These are phyloP conservation scores for Mycena chlorophos DNA, from an alignment of 768 basidiomycete genomes.

Conservation along the genomic window DNA sequence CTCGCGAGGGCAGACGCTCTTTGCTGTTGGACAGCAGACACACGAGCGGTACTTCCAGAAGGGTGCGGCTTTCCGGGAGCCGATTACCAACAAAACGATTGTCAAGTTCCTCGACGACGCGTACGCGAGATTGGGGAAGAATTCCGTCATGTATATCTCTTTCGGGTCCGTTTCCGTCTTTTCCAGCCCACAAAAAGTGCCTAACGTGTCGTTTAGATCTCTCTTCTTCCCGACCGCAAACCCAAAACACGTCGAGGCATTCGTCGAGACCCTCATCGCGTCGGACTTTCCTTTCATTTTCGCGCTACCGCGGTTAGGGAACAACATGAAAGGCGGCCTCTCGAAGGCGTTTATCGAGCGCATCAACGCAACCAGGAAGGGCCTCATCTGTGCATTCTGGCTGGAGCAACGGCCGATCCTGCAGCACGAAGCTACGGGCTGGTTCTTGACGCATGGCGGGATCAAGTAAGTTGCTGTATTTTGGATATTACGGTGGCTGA, in stretches of 20 bases:
- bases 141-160: conserved; percentile 15
- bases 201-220: background rate
- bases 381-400: conserved; percentile 7
- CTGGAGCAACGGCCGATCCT: conserved; percentile 5
- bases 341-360: conserved; percentile 3
- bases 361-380: conserved; percentile 8
- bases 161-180: conserved; percentile 10
- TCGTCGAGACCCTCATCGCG: conserved; percentile 2
- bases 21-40: conserved; percentile 7
- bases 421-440: conserved; percentile 3
- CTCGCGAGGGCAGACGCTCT: conserved; percentile 7
- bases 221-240: conserved; percentile 9
- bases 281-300: conserved; percentile 10
- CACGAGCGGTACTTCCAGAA: background rate
- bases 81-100: background rate
- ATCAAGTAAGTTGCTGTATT: conserved; percentile 1
- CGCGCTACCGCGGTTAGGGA: background rate
- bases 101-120: conserved; percentile 4
- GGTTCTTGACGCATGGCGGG: conserved; percentile 9
- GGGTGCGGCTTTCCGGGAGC: background rate
- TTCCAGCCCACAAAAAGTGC: background rate
- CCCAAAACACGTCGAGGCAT: conserved; percentile 1
- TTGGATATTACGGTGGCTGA: background rate
- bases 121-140: conserved; percentile 3
- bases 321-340: background rate